Evolutionary conservation across 225 moss, liverwort and hornwort genomes (phyloP).

Genomic region (Anthoceros angustus): DNA sequence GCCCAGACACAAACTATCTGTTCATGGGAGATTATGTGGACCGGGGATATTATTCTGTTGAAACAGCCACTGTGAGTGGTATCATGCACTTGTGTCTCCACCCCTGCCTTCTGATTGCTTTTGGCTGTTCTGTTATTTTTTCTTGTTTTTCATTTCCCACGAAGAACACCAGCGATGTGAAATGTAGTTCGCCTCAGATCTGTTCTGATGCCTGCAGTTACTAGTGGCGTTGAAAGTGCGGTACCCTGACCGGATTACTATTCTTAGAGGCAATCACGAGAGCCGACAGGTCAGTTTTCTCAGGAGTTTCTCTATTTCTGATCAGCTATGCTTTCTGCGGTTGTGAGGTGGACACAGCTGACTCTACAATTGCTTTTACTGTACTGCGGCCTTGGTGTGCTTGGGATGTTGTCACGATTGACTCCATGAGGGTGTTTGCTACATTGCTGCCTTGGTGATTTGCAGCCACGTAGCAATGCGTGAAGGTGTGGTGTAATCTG

Average conservation of each 20-base stretch:
- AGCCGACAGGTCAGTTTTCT: slow-evolving; percentile 6
- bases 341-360: not conserved
- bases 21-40: slow-evolving; percentile 36
- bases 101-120: not conserved
- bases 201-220: slow-evolving; percentile 1
- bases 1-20: slow-evolving; percentile 30
- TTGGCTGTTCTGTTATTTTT: not conserved
- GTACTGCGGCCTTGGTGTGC: not conserved
- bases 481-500: too few relatives aligned
- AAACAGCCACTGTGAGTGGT: slow-evolving; percentile 25
- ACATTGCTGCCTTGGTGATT: too few relatives aligned
- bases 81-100: not conserved
- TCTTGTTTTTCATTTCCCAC: not conserved
- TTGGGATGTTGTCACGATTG: not conserved
- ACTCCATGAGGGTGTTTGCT: too few relatives aligned
- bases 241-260: slow-evolving; percentile 8
- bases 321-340: not conserved
- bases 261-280: slow-evolving; percentile 9
- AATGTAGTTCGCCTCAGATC: not conserved
- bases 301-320: not conserved
- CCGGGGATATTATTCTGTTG: slow-evolving; percentile 30
- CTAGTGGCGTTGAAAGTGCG: slow-evolving; percentile 9
- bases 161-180: not conserved
- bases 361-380: too few relatives aligned
- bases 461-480: too few relatives aligned